phyloP scores from a whole-genome alignment of 441 rosid genomes.

The Bruguiera hainesii region DNA sequence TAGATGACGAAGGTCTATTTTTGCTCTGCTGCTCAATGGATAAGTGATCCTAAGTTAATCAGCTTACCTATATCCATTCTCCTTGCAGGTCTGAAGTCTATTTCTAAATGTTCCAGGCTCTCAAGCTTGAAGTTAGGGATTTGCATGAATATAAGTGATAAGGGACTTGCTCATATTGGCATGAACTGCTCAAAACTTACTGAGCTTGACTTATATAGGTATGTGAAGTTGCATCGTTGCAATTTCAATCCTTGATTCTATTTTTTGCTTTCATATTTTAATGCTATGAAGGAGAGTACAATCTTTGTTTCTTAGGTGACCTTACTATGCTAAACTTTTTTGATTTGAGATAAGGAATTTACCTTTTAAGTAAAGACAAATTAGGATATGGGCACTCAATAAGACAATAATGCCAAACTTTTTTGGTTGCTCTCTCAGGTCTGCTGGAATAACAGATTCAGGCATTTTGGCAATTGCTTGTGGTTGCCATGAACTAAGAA shows the following conservation, averaged over 20 bases:
- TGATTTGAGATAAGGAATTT: too few species aligned
- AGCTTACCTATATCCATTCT: constrained; percentile 8
- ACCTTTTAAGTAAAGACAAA: too few species aligned
- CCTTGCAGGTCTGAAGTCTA: constrained; percentile 72
- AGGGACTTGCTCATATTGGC: constrained; percentile 64
- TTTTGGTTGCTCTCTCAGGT: constrained; percentile 40
- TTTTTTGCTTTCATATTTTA: not conserved
- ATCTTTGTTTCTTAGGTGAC: not conserved
- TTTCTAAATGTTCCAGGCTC: constrained; percentile 61
- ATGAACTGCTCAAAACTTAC: constrained; percentile 57
- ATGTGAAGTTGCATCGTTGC: not conserved
- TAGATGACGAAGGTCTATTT: constrained; percentile 77
- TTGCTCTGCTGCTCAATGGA: constrained; percentile 4
- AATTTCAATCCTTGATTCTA: not conserved
- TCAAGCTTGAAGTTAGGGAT: constrained; percentile 73
- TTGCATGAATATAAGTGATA: constrained; percentile 71
- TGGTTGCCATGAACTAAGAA: constrained; percentile 64
- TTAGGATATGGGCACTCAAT: too few species aligned
- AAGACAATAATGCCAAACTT: not conserved
- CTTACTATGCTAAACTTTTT: not conserved
- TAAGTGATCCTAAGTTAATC: not conserved
- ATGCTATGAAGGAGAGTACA: not conserved
- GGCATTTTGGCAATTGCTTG: constrained; percentile 59
- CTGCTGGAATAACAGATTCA: constrained; percentile 61
- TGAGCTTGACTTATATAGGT: constrained; percentile 93